These are phyloP conservation scores for Aspergillus ruber DNA, from an alignment of 2,329 filamentous ascomycete genomes.

Conservation along the genomic window DNA sequence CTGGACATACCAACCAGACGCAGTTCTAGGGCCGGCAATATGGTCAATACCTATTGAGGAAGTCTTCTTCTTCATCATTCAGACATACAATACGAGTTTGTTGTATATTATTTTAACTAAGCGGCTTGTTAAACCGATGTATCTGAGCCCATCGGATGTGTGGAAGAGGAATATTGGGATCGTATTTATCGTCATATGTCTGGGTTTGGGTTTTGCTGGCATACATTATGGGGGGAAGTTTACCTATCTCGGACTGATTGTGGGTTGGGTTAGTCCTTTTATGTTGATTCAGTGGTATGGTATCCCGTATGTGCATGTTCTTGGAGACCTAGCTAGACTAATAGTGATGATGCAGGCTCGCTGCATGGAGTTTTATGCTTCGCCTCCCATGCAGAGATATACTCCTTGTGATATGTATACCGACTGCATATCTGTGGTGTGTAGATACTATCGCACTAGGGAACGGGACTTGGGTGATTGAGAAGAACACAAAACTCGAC, in stretches of 20 bases:
- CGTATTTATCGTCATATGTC: too few relatives aligned
- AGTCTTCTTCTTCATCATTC: slow-evolving; percentile 70
- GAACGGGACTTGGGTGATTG: slow-evolving; percentile 66
- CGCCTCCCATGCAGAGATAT: slow-evolving; percentile 54
- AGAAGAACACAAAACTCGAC: slow-evolving; percentile 60
- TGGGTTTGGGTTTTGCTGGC: slow-evolving; percentile 30
- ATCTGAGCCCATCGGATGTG: slow-evolving; percentile 14
- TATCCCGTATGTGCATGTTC: background rate
- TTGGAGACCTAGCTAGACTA: background rate
- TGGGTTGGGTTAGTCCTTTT: slow-evolving; percentile 63
- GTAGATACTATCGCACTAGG: slow-evolving; percentile 63
- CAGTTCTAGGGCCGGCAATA: slow-evolving; percentile 57
- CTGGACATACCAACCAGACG: slow-evolving; percentile 65
- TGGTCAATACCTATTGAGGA: slow-evolving; percentile 65
- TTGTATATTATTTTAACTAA: slow-evolving; percentile 64
- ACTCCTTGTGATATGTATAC: slow-evolving; percentile 53
- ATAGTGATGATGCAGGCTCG: slow-evolving; percentile 33
- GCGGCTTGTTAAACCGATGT: slow-evolving; percentile 51
- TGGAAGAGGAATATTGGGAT: too few relatives aligned
- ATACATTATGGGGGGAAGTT: slow-evolving; percentile 38
- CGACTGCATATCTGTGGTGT: slow-evolving; percentile 65
- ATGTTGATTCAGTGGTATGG: slow-evolving; percentile 54
- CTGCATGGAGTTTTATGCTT: slow-evolving; percentile 60
- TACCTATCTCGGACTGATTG: slow-evolving; percentile 64
- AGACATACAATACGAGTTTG: slow-evolving; percentile 59